Evolutionary conservation across 495 filamentous ascomycete genomes (phyloP), one percentile per base, ranked within the genome.

Genomic region (Penicillium turbatum): DNA sequence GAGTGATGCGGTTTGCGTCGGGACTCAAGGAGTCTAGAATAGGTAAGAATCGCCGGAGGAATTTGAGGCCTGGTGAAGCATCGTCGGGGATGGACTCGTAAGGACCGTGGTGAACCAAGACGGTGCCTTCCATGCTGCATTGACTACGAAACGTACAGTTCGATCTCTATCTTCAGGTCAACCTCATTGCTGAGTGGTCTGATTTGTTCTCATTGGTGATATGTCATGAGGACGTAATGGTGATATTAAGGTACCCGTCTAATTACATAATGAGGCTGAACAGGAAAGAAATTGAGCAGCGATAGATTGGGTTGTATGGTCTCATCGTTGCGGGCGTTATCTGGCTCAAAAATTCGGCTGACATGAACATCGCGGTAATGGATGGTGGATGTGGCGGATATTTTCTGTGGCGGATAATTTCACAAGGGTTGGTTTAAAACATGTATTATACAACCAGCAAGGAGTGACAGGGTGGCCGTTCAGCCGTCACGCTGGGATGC

Each of bases 21-120:
- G 48, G 50, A 6, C 38, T 31, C 1, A 66, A 31, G 17, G 56
- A 57, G 41, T 66, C 65, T 6, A 60, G 30, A 2, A 54, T 58
- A 30, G 60, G 61, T 13, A 68, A 48, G 44, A 66, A 62, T 27
- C 45, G 41, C 17, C 40, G 41, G 13, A 68, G 60, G 39, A 66
- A 64, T 31, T 21, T 17, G 6, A 68, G 56, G 21, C 60, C 65
- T 10, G 63, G 63, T 0, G 57, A 57, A 24, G 54, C 48, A 11
- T 10, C 48, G 10, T 38, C 2, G 0, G 56, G 46, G 36, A 66
- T 66, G 3, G 56, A 48, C 39, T 54, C 51, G 24, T 56, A 60
- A 17, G 60, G 51, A 13, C 63, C 65, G 11, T 59, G 57, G 36
- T 60, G 53, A 13, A 62, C 56, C 1, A 35, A 43, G 34, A 57